These are phyloP conservation scores for Zangia roseola DNA, from an alignment of 768 basidiomycete species.

Conservation along the genomic window DNA sequence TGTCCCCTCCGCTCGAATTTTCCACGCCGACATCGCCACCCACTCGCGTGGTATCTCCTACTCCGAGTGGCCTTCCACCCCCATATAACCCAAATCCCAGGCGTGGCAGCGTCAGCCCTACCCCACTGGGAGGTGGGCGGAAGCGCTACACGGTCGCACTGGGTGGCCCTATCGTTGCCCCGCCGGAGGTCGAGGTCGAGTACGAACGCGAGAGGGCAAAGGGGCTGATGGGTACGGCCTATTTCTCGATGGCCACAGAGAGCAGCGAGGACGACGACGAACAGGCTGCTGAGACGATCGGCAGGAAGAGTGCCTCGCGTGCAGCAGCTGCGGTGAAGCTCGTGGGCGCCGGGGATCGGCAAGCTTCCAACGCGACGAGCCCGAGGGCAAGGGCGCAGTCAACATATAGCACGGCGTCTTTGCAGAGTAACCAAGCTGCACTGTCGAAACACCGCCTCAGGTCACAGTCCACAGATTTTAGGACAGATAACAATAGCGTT, in stretches of 20 bases:
- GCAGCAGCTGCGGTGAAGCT: conserved; percentile 36
- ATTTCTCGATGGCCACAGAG: conserved; percentile 41
- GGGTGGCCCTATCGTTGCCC: conserved; percentile 63
- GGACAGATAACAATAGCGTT: conserved; percentile 19
- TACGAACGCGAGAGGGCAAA: conserved; percentile 27
- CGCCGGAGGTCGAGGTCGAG: conserved; percentile 27
- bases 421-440: conserved; percentile 30
- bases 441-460: conserved; percentile 32
- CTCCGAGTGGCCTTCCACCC: conserved; percentile 38
- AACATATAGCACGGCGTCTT: conserved; percentile 43
- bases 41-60: conserved; percentile 20
- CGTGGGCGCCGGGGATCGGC: conserved; percentile 23
- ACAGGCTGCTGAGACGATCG: conserved; percentile 49
- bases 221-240: conserved; percentile 38
- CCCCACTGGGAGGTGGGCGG: conserved; percentile 51
- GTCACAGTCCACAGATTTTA: conserved; percentile 40
- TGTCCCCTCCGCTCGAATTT: conserved; percentile 25
- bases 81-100: conserved; percentile 41
- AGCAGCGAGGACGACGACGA: conserved; percentile 37
- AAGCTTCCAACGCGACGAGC: conserved; percentile 7
- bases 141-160: conserved; percentile 88
- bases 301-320: conserved; percentile 42
- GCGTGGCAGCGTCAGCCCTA: conserved; percentile 61
- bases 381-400: conserved; percentile 56
- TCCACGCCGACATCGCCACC: conserved; percentile 24